Evolutionary conservation across 345 rosid genomes (phyloP).

Genomic region (Erysimum cheiranthoides): DNA sequence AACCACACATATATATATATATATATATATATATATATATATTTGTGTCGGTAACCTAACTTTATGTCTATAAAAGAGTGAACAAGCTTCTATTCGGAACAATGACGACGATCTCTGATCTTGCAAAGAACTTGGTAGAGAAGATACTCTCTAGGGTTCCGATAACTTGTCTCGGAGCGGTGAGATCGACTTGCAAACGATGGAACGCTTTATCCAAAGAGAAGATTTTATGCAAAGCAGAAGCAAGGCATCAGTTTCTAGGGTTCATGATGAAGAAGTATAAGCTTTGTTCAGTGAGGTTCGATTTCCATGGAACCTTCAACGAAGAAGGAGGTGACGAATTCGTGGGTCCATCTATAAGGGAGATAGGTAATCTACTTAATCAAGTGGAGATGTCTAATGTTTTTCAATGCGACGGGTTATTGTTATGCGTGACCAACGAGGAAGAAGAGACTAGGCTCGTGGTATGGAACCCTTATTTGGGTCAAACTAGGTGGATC

Average conservation of each 20-base stretch:
- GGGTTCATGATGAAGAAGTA: not conserved
- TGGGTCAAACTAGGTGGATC: not conserved
- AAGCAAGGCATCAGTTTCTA: not conserved
- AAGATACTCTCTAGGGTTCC: not conserved
- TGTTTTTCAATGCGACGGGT: not conserved
- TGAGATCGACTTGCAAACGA: not conserved
- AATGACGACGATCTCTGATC: not conserved
- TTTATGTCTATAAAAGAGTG: too few species aligned
- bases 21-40: too few species aligned
- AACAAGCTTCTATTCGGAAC: not conserved
- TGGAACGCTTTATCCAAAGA: not conserved
- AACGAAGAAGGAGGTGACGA: too few species aligned
- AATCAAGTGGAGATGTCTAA: not conserved
- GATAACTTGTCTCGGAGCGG: not conserved
- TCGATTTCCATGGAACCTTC: too few species aligned
- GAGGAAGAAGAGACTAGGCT: not conserved
- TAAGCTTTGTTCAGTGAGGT: not conserved
- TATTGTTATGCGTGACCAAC: not conserved
- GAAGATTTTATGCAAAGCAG: not conserved
- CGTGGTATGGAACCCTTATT: not conserved
- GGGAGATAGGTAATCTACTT: not conserved
- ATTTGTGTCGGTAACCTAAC: too few species aligned
- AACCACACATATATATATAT: too few species aligned
- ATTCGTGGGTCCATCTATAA: too few species aligned
- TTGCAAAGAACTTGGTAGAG: not conserved